Evolutionary conservation across 2,329 filamentous ascomycete species (phyloP).

Genomic region (Xylariaceae sp.): DNA sequence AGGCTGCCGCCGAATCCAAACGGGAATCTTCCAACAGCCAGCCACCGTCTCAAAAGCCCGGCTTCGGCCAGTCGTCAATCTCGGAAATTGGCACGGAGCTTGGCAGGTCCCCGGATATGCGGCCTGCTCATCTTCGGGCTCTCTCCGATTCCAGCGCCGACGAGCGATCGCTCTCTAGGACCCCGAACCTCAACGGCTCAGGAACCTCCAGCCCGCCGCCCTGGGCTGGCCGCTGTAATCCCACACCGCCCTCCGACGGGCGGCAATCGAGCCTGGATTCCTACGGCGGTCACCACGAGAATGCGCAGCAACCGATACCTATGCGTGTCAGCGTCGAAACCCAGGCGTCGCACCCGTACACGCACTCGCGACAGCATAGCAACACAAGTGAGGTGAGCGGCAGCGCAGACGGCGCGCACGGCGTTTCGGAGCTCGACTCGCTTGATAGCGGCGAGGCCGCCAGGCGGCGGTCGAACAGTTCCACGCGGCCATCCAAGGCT

Average conservation of each 20-base stretch:
- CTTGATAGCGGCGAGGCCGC: constrained; percentile 36
- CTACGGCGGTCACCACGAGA: constrained; percentile 30
- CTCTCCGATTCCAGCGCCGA: constrained; percentile 23
- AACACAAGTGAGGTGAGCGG: constrained; percentile 49
- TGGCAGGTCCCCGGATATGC: constrained; percentile 42
- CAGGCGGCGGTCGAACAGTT: constrained; percentile 38
- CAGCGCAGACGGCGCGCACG: constrained; percentile 32
- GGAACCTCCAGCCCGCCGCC: constrained; percentile 26
- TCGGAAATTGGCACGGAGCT: constrained; percentile 48
- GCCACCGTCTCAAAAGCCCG: constrained; percentile 40
- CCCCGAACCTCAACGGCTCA: constrained; percentile 24
- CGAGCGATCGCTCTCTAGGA: constrained; percentile 23
- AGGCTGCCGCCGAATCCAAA: constrained; percentile 40
- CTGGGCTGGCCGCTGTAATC: constrained; percentile 20
- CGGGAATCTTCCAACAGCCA: constrained; percentile 38
- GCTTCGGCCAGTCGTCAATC: constrained; percentile 43
- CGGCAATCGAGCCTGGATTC: constrained; percentile 37
- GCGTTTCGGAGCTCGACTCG: constrained; percentile 44
- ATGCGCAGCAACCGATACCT: constrained; percentile 14
- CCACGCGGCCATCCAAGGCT: constrained; percentile 15
- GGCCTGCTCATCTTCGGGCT: constrained; percentile 29
- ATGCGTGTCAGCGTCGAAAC: constrained; percentile 43
- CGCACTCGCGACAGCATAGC: constrained; percentile 47
- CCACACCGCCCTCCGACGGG: constrained; percentile 23
- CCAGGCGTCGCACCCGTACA: constrained; percentile 40